Percentiles rank a stretch among this genome's conserved stretches.
phyloP scores from a whole-genome alignment of 2,329 filamentous ascomycete genomes.

The Hortaea werneckii region DNA sequence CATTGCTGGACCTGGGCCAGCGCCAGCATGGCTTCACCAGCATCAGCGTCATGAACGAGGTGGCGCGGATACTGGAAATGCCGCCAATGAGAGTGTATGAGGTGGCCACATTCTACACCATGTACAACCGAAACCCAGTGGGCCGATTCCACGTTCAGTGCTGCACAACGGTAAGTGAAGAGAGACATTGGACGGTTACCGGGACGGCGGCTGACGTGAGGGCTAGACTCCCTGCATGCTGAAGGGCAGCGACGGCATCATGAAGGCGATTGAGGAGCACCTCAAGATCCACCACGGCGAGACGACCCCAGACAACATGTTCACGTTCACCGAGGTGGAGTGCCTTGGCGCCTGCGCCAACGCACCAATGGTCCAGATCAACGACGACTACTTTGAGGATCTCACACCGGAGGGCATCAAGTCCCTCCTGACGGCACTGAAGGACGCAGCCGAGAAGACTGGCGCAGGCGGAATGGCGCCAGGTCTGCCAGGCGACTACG shows the following conservation, averaged over 20 bases:
- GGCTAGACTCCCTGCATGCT: slow-evolving; percentile 88
- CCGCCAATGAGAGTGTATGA: slow-evolving; percentile 98
- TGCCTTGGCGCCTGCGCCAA: slow-evolving; percentile 97
- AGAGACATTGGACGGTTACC: neutral
- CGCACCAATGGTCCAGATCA: slow-evolving; percentile 98
- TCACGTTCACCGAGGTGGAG: slow-evolving; percentile 95
- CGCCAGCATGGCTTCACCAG: slow-evolving; percentile 96
- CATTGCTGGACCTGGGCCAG: slow-evolving; percentile 89
- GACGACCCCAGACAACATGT: slow-evolving; percentile 85
- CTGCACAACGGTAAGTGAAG: slow-evolving; percentile 73
- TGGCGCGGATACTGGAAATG: slow-evolving; percentile 91
- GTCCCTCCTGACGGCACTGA: slow-evolving; percentile 69
- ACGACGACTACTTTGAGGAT: slow-evolving; percentile 99
- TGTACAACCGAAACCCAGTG: slow-evolving; percentile 96
- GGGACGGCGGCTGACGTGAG: slow-evolving; percentile 6
- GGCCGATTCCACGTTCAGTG: slow-evolving; percentile 95
- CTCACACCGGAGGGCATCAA: slow-evolving; percentile 83
- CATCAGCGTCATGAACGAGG: slow-evolving; percentile 99
- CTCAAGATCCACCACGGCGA: slow-evolving; percentile 85
- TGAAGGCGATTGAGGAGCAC: slow-evolving; percentile 80
- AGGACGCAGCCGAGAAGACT: slow-evolving; percentile 55
- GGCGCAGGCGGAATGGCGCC: slow-evolving; percentile 39
- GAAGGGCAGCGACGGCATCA: slow-evolving; percentile 83
- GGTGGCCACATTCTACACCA: slow-evolving; percentile 98
- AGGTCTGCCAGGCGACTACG: slow-evolving; percentile 35